phyloP scores from a whole-genome alignment of 73 alveolate genomes.

The Uronychia setigera region DNA sequence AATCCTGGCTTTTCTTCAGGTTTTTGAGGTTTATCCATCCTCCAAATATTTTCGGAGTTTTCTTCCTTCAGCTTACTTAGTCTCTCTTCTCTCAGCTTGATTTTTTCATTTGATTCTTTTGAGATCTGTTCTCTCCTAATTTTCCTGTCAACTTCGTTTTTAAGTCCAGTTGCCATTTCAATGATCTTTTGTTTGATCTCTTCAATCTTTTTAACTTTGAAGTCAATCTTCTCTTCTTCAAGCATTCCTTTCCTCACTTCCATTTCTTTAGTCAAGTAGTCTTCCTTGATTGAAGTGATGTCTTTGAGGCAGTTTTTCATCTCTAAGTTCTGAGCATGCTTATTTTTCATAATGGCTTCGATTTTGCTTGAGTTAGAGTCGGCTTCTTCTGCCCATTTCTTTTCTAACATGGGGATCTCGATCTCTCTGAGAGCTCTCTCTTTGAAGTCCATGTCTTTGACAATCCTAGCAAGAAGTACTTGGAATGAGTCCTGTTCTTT shows the following conservation, averaged over 20 bases:
- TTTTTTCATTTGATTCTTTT: no score
- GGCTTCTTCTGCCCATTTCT: constrained; percentile 33
- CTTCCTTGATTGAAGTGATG: constrained; percentile 2
- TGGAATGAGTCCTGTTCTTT: constrained; percentile 48
- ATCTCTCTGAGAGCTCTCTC: constrained; percentile 36
- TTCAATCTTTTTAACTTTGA: constrained; percentile 10
- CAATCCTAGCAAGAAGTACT: constrained; percentile 6
- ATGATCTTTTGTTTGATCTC: constrained; percentile 12
- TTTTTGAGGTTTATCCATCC: no score
- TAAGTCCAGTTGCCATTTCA: constrained; percentile 18
- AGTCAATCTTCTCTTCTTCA: constrained; percentile 23
- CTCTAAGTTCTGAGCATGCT: constrained; percentile 31
- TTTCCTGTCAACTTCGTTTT: constrained; percentile 1
- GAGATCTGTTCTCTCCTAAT: constrained; percentile 8
- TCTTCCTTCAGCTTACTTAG: constrained; percentile 3
- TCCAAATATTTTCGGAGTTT: constrained; percentile 12
- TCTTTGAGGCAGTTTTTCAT: constrained; percentile 22
- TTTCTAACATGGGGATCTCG: constrained; percentile 35
- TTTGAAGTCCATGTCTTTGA: constrained; percentile 42
- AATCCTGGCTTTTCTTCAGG: no score
- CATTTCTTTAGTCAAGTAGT: constrained; percentile 4
- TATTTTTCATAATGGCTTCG: constrained; percentile 31
- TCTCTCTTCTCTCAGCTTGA: constrained; percentile 24
- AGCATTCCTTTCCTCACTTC: constrained; percentile 19
- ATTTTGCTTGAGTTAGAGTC: constrained; percentile 31